phyloP scores from a whole-genome alignment of 345 rosid species.

The Punica granatum region DNA sequence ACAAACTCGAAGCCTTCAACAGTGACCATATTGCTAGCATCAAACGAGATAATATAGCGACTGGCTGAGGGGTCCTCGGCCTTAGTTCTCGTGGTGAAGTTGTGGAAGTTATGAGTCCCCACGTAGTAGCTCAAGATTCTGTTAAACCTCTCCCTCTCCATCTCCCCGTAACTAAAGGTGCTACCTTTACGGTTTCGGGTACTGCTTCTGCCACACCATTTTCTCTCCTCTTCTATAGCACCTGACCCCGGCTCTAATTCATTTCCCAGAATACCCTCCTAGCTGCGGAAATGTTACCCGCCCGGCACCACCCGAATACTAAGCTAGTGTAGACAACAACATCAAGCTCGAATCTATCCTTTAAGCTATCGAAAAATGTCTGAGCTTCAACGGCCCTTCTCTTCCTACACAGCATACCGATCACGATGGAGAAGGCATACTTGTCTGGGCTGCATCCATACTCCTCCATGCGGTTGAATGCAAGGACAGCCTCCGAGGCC shows the following conservation, averaged over 20 bases:
- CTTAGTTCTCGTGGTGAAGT: slow-evolving; percentile 83
- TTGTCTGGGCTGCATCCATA: slow-evolving; percentile 69
- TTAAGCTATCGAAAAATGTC: slow-evolving; percentile 57
- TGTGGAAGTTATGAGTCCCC: slow-evolving; percentile 92
- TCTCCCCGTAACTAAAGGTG: slow-evolving; percentile 52
- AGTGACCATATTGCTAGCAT: slow-evolving; percentile 39
- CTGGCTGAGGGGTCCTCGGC: slow-evolving; percentile 81
- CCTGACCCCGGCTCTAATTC: slow-evolving; percentile 21
- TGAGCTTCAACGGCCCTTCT: slow-evolving; percentile 81
- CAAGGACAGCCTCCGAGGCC: slow-evolving; percentile 81
- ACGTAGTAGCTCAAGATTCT: slow-evolving; percentile 62
- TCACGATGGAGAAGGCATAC: slow-evolving; percentile 64
- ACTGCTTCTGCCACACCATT: slow-evolving; percentile 20
- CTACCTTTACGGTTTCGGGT: slow-evolving; percentile 11
- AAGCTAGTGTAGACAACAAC: slow-evolving; percentile 69
- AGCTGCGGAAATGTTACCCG: slow-evolving; percentile 56
- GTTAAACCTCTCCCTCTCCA: slow-evolving; percentile 75
- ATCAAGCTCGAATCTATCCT: slow-evolving; percentile 60
- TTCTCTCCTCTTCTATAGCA: slow-evolving; percentile 15
- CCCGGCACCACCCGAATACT: slow-evolving; percentile 83
- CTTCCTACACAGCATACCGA: slow-evolving; percentile 57
- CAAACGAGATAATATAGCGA: slow-evolving; percentile 67
- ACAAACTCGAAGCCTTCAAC: slow-evolving; percentile 79
- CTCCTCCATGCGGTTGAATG: slow-evolving; percentile 92
- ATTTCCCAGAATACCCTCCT: slow-evolving; percentile 76